A percentile compares a stretch with the other conserved stretches of the same genome.
phyloP scores from a whole-genome alignment of 2,329 filamentous ascomycete species.

The Neopestalotiopsis rosae region DNA sequence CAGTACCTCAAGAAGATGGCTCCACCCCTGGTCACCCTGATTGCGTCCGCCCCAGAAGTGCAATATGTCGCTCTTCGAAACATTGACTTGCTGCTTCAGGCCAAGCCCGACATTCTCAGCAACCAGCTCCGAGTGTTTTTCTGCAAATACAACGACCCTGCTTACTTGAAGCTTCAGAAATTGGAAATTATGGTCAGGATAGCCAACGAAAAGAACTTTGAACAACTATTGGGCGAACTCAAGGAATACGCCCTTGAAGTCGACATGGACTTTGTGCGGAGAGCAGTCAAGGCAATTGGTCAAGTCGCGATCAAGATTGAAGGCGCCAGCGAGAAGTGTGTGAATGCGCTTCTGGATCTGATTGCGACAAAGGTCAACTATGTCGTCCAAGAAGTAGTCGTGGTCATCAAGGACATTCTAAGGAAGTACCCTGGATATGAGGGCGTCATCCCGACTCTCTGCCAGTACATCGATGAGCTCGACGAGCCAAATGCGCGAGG shows the following conservation, averaged over 20 bases:
- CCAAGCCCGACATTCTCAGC: slow-evolving; percentile 94
- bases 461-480: slow-evolving; percentile 94
- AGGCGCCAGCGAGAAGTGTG: slow-evolving; percentile 90
- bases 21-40: slow-evolving; percentile 90
- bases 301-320: slow-evolving; percentile 99
- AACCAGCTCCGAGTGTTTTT: slow-evolving; percentile 99
- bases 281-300: slow-evolving; percentile 93
- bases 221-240: slow-evolving; percentile 90
- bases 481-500: slow-evolving; percentile 92
- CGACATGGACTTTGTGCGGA: slow-evolving; percentile 97
- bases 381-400: slow-evolving; percentile 95
- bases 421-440: slow-evolving; percentile 97
- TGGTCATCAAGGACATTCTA: slow-evolving; percentile 99
- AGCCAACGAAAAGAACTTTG: slow-evolving; percentile 95
- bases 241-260: slow-evolving; percentile 98
- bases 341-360: slow-evolving; percentile 89
- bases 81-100: slow-evolving; percentile 93
- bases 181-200: slow-evolving; percentile 99
- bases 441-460: slow-evolving; percentile 94
- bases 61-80: slow-evolving; percentile 97
- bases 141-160: slow-evolving; percentile 99
- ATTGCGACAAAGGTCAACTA: slow-evolving; percentile 99
- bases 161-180: slow-evolving; percentile 96
- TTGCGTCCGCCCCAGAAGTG: slow-evolving; percentile 94
- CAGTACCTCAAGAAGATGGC: slow-evolving; percentile 99